Conservation (phyloP, 2,329 filamentous ascomycete genomes). For the Monosporascus ibericus region DNA sequence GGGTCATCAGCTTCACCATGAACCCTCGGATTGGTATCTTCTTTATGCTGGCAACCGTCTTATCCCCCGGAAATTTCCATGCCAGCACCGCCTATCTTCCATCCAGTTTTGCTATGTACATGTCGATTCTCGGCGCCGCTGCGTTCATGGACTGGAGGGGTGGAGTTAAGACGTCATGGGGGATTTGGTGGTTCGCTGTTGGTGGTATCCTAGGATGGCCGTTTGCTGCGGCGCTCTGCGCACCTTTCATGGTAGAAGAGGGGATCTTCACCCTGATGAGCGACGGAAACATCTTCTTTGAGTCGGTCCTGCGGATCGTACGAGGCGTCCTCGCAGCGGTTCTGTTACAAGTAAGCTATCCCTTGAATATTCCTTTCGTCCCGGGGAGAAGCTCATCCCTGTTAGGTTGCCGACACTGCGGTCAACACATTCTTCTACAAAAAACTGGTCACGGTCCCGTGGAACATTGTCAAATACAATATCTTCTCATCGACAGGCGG, state of each 20-base stretch:
- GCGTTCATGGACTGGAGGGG: conserved; percentile 88
- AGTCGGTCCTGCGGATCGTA: conserved; percentile 54
- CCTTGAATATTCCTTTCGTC: not conserved
- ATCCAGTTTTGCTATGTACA: conserved; percentile 96
- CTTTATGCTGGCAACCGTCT: conserved; percentile 70
- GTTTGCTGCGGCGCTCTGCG: conserved; percentile 75
- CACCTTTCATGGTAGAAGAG: conserved; percentile 79
- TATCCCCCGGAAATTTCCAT: conserved; percentile 90
- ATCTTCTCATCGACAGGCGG: conserved; percentile 78
- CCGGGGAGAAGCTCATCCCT: conserved; percentile 6
- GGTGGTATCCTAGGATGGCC: conserved; percentile 90
- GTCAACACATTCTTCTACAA: conserved; percentile 84
- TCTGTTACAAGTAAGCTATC: conserved; percentile 59
- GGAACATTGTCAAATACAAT: conserved; percentile 96
- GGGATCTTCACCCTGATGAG: conserved; percentile 49
- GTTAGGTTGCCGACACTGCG: conserved; percentile 60
- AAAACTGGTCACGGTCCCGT: conserved; percentile 68
- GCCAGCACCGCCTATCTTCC: conserved; percentile 82
- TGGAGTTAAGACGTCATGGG: conserved; percentile 71
- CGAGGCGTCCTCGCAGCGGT: conserved; percentile 63
- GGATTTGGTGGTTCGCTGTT: conserved; percentile 85
- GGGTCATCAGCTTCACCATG: conserved; percentile 67
- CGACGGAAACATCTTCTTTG: conserved; percentile 52
- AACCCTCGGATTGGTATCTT: conserved; percentile 80
- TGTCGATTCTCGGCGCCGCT: conserved; percentile 75